Conservation (phyloP, 2,329 filamentous ascomycete genomes). For the Fusarium armeniacum region DNA sequence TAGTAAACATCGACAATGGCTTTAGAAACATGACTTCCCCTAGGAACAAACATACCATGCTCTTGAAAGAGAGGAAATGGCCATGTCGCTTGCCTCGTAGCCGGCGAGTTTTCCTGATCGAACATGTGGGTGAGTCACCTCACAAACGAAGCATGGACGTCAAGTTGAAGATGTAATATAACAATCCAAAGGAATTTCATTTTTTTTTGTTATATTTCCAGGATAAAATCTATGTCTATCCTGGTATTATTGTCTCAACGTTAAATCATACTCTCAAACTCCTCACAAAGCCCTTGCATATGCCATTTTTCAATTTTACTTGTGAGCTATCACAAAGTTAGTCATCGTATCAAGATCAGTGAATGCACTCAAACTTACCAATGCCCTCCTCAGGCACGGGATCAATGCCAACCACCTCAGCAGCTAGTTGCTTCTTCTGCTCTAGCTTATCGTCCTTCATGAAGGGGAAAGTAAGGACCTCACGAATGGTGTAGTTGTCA, state of each 20-base stretch:
- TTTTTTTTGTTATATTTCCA: constrained; percentile 38
- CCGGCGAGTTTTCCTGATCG: neutral
- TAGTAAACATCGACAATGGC: too few relatives aligned
- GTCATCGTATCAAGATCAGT: neutral
- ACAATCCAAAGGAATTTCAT: constrained; percentile 25
- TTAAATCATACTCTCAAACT: constrained; percentile 28
- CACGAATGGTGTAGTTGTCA: constrained; percentile 92
- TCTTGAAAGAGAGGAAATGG: constrained; percentile 18
- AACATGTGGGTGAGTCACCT: neutral
- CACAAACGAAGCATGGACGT: neutral
- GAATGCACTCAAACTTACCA: constrained; percentile 37
- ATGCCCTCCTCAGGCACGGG: constrained; percentile 49
- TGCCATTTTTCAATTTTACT: constrained; percentile 38
- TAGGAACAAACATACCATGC: constrained; percentile 33
- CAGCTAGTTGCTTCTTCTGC: constrained; percentile 63
- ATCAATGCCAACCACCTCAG: constrained; percentile 49
- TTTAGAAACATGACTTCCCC: too few relatives aligned
- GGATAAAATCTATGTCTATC: constrained; percentile 18
- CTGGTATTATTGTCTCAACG: constrained; percentile 48
- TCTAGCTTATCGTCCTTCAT: constrained; percentile 83
- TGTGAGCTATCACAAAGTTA: constrained; percentile 44
- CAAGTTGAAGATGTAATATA: constrained; percentile 4
- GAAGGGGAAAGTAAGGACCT: constrained; percentile 96
- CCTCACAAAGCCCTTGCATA: constrained; percentile 14
- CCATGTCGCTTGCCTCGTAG: neutral